Evolutionary conservation across 495 filamentous ascomycete species (phyloP).

Genomic region (Pyronema omphalodes): DNA sequence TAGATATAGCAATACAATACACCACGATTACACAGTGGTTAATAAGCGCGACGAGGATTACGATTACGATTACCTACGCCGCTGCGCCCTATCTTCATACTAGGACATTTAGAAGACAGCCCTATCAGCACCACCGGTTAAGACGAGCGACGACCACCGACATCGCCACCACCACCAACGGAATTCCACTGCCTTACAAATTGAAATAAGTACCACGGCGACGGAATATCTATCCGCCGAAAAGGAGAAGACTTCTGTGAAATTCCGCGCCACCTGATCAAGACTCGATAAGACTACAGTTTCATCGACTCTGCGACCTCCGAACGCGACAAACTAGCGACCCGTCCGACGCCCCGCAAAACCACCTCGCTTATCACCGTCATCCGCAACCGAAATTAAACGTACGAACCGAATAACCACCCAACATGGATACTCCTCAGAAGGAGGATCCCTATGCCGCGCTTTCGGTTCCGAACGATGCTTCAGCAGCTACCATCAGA

Average conservation of each 20-base stretch:
- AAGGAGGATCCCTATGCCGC: slow-evolving; percentile 57
- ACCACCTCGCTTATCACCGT: neutral
- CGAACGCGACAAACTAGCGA: neutral
- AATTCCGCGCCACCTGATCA: neutral
- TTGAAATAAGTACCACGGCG: too few relatives aligned
- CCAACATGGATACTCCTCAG: slow-evolving; percentile 13
- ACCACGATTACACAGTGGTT: neutral
- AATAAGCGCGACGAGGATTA: neutral
- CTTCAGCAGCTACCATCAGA: slow-evolving; percentile 54
- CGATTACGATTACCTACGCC: neutral
- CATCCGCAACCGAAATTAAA: neutral
- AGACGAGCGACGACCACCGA: too few relatives aligned
- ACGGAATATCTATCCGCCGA: neutral
- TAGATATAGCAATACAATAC: neutral
- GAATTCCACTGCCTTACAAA: too few relatives aligned
- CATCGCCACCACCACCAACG: too few relatives aligned
- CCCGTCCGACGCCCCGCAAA: neutral
- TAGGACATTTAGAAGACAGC: too few relatives aligned
- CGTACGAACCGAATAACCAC: neutral
- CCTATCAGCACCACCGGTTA: too few relatives aligned
- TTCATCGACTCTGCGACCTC: neutral
- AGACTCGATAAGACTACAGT: too few relatives aligned
- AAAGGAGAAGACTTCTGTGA: neutral
- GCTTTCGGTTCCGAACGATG: slow-evolving; percentile 60
- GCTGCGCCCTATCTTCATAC: too few relatives aligned